Evolutionary conservation across 1,284 basidiomycete species (phyloP).

Genomic region (Boletus sp.): DNA sequence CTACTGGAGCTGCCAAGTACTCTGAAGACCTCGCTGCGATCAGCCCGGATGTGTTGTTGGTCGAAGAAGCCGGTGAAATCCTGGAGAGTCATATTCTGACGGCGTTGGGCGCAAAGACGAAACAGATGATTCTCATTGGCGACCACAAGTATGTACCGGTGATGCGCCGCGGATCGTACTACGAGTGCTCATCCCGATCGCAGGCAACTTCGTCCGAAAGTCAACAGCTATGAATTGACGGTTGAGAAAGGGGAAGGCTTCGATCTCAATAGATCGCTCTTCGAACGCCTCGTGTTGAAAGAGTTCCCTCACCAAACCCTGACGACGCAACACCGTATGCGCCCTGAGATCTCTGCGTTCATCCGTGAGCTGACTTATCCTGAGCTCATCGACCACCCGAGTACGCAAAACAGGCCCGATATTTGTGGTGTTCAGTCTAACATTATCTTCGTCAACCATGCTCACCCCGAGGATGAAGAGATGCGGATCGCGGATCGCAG

Average conservation of each 20-base stretch:
- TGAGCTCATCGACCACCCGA: slow-evolving; percentile 51
- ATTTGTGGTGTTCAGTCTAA: slow-evolving; percentile 53
- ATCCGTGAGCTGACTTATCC: slow-evolving; percentile 60
- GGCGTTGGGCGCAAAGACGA: slow-evolving; percentile 43
- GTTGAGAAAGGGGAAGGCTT: slow-evolving; percentile 62
- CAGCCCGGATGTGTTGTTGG: slow-evolving; percentile 49
- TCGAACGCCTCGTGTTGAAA: slow-evolving; percentile 61
- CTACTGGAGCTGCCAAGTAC: slow-evolving; percentile 64
- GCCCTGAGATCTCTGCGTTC: slow-evolving; percentile 61
- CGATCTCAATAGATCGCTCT: slow-evolving; percentile 60
- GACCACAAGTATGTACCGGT: slow-evolving; percentile 58
- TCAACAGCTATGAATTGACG: slow-evolving; percentile 57
- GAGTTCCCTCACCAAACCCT: slow-evolving; percentile 58
- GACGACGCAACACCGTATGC: slow-evolving; percentile 61
- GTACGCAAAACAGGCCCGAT: slow-evolving; percentile 45
- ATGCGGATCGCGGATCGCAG: slow-evolving; percentile 38
- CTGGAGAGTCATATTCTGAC: slow-evolving; percentile 63
- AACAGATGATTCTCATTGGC: slow-evolving; percentile 60
- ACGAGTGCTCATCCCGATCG: slow-evolving; percentile 2
- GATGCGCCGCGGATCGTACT: not conserved
- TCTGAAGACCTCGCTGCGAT: slow-evolving; percentile 42
- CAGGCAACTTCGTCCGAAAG: slow-evolving; percentile 67
- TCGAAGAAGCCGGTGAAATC: slow-evolving; percentile 71
- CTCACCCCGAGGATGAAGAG: slow-evolving; percentile 51
- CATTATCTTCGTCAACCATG: slow-evolving; percentile 57